A percentile compares a stretch with the other conserved stretches of the same genome.
phyloP scores from a whole-genome alignment of 208 protist genomes.

The Leishmania turanica region DNA sequence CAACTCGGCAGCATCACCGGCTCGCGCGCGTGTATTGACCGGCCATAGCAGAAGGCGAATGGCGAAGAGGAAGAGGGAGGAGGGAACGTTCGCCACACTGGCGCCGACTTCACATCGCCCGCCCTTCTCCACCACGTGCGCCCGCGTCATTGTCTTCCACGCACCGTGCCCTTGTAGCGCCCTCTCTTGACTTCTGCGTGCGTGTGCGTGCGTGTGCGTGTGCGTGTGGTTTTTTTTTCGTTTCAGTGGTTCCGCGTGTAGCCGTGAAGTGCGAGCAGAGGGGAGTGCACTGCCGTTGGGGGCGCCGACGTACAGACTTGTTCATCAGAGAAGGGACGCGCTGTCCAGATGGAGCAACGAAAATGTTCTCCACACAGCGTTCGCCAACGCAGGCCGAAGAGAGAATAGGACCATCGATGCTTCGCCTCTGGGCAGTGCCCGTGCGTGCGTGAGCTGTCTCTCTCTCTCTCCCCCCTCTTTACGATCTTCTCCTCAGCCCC shows the following conservation, averaged over 20 bases:
- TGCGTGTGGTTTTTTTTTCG: too few species aligned
- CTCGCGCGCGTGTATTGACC: background rate
- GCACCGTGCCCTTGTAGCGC: background rate
- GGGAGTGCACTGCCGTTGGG: too few species aligned
- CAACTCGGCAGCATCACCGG: background rate
- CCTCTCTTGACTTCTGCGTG: background rate
- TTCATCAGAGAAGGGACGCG: background rate
- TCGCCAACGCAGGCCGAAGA: background rate
- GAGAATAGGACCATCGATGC: background rate
- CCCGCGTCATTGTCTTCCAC: background rate
- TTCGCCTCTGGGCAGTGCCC: background rate
- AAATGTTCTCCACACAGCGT: background rate
- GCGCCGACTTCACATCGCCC: background rate
- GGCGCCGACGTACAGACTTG: background rate
- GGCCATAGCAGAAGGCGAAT: too few species aligned
- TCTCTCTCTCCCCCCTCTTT: background rate
- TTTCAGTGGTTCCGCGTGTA: background rate
- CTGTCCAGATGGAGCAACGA: background rate
- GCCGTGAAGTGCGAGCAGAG: background rate
- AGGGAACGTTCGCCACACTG: background rate
- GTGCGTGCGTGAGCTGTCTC: background rate
- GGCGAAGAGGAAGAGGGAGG: background rate
- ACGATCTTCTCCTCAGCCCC: background rate
- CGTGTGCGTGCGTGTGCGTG: too few species aligned
- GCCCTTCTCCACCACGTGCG: background rate